Evolutionary conservation across 306 rosid species (phyloP).

Genomic region (Citrullus colocynthis): DNA sequence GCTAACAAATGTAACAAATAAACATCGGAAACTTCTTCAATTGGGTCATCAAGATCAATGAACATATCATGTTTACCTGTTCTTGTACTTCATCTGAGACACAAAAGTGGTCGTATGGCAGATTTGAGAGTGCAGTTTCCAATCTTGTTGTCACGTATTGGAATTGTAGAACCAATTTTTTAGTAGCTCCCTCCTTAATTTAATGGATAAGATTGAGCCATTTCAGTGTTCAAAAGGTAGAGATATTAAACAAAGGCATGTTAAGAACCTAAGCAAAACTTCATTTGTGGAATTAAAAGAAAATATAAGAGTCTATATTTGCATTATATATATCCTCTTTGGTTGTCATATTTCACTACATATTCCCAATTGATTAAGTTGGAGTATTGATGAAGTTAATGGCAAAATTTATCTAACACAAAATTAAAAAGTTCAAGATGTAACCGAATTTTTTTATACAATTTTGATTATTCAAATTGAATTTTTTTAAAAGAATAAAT

Average conservation of each 20-base stretch:
- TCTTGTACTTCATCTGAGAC: slow-evolving; percentile 88
- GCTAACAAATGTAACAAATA: too few species aligned
- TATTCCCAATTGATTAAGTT: too few species aligned
- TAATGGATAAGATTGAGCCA: slow-evolving; percentile 30
- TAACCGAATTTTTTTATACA: too few species aligned
- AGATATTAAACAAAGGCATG: not conserved
- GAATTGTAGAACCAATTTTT: slow-evolving; percentile 49
- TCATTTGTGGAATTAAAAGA: too few species aligned
- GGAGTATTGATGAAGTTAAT: too few species aligned
- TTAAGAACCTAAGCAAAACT: not conserved
- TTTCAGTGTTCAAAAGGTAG: not conserved
- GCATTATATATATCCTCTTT: too few species aligned
- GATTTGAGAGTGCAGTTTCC: slow-evolving; percentile 52
- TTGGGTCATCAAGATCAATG: too few species aligned
- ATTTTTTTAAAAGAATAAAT: too few species aligned
- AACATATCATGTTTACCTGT: slow-evolving; percentile 38
- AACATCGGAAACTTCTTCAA: too few species aligned
- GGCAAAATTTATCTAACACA: too few species aligned
- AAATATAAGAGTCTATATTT: not conserved
- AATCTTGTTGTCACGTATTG: slow-evolving; percentile 76
- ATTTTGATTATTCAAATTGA: not conserved
- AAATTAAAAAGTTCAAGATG: too few species aligned
- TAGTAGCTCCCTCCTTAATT: slow-evolving; percentile 57
- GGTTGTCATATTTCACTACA: too few species aligned
- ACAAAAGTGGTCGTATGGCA: slow-evolving; percentile 52